Evolutionary conservation across 2,329 filamentous ascomycete genomes (phyloP).

Genomic region (Coleophoma cylindrospora): DNA sequence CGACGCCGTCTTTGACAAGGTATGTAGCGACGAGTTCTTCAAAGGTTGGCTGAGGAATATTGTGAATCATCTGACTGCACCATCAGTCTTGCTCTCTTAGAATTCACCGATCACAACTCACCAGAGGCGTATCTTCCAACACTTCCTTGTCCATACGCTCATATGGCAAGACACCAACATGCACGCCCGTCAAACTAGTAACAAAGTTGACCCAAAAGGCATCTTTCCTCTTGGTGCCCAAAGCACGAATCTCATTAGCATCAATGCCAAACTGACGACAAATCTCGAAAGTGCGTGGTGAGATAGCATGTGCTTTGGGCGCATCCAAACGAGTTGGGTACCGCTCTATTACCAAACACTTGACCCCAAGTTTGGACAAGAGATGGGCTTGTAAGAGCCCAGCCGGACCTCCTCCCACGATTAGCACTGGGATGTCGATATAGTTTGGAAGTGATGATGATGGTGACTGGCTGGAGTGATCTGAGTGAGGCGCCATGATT

Average conservation of each 20-base stretch:
- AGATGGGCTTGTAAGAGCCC: constrained; percentile 30
- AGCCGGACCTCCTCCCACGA: constrained; percentile 30
- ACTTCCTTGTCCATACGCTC: constrained; percentile 28
- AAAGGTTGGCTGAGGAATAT: constrained; percentile 35
- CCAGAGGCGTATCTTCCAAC: constrained; percentile 30
- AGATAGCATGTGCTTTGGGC: constrained; percentile 27
- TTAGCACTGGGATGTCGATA: constrained; percentile 27
- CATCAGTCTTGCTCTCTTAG: not conserved
- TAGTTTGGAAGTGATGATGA: not conserved
- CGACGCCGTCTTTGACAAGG: constrained; percentile 23
- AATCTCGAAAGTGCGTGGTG: constrained; percentile 24
- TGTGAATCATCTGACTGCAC: constrained; percentile 32
- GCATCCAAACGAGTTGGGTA: constrained; percentile 25
- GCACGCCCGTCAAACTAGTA: constrained; percentile 30
- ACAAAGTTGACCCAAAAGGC: constrained; percentile 36
- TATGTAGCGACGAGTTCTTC: constrained; percentile 28
- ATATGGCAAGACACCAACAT: constrained; percentile 30
- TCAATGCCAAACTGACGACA: constrained; percentile 26
- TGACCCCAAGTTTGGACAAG: constrained; percentile 25
- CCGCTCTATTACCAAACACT: constrained; percentile 26
- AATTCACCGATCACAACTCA: constrained; percentile 4
- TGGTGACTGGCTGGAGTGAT: not conserved
- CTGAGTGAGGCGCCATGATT: constrained; percentile 6
- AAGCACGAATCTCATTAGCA: constrained; percentile 18
- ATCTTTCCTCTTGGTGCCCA: constrained; percentile 27